phyloP scores from a whole-genome alignment of 306 rosid genomes.

The Malus asiatica region DNA sequence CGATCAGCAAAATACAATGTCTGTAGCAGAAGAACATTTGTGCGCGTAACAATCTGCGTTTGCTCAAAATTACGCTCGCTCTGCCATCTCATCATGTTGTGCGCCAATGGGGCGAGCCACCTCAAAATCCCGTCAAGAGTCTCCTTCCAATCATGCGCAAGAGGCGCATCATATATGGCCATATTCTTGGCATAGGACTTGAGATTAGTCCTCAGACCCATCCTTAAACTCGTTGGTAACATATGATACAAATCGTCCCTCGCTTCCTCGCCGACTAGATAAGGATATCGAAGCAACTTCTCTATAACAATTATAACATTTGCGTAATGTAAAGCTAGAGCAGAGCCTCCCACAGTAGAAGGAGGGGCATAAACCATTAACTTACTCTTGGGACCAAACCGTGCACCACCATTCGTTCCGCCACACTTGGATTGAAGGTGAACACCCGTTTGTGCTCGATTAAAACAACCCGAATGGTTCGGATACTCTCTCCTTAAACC shows the following conservation, averaged over 20 bases:
- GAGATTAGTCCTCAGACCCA: conserved; percentile 59
- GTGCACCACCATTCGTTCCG: conserved; percentile 35
- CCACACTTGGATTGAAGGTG: conserved; percentile 25
- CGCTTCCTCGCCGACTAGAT: conserved; percentile 89
- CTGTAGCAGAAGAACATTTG: conserved; percentile 77
- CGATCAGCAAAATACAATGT: conserved; percentile 79
- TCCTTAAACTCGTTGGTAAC: conserved; percentile 80
- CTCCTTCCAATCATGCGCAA: conserved; percentile 92
- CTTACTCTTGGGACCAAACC: conserved; percentile 53
- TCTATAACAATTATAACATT: conserved; percentile 77
- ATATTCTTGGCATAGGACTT: conserved; percentile 71
- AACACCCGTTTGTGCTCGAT: conserved; percentile 32
- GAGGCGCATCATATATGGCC: conserved; percentile 95
- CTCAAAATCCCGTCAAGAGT: conserved; percentile 65
- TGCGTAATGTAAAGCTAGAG: conserved; percentile 90
- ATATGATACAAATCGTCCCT: conserved; percentile 82
- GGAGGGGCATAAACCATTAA: conserved; percentile 56
- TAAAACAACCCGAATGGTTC: conserved; percentile 30
- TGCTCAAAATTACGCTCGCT: conserved; percentile 91
- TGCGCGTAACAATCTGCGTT: conserved; percentile 56
- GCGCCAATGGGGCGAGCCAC: conserved; percentile 88
- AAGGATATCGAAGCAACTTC: conserved; percentile 83
- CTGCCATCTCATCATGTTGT: conserved; percentile 95
- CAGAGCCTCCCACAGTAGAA: conserved; percentile 87
- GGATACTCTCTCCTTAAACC: conserved; percentile 39